Conservation (phyloP, 225 moss, liverwort and hornwort genomes). For the Asterella californica region DNA sequence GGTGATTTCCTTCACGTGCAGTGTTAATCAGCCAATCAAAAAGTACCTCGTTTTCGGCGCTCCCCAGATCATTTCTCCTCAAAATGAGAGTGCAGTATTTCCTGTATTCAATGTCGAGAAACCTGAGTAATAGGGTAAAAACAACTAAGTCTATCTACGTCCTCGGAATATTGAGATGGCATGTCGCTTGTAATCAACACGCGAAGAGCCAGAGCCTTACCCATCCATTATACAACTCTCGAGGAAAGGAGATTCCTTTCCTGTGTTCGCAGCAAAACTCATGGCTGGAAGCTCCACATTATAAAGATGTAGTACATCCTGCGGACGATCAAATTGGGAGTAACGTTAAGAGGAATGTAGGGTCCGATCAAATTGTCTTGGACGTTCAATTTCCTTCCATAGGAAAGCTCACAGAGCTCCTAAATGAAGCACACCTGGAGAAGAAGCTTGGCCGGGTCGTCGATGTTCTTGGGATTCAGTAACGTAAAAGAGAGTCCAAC, state of each 20-base stretch:
- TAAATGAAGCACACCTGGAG: slow-evolving; percentile 49
- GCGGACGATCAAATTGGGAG: background rate
- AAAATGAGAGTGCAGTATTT: slow-evolving; percentile 74
- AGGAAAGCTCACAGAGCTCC: background rate
- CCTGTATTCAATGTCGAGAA: slow-evolving; percentile 34
- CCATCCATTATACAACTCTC: slow-evolving; percentile 66
- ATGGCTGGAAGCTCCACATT: slow-evolving; percentile 74
- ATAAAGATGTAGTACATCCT: slow-evolving; percentile 62
- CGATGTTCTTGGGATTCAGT: slow-evolving; percentile 59
- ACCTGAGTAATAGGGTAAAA: background rate
- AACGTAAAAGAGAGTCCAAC: slow-evolving; percentile 49
- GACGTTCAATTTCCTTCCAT: background rate
- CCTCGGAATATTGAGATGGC: background rate
- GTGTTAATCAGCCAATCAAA: background rate
- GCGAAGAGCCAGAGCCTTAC: slow-evolving; percentile 36
- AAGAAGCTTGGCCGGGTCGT: slow-evolving; percentile 37
- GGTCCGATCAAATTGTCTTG: background rate
- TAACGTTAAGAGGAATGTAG: background rate
- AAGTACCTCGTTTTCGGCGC: slow-evolving; percentile 41
- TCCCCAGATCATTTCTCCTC: slow-evolving; percentile 33
- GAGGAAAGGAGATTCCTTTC: slow-evolving; percentile 79
- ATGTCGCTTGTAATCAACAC: background rate
- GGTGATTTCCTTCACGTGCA: background rate
- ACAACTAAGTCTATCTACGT: background rate
- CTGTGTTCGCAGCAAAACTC: slow-evolving; percentile 79